Evolutionary conservation across 2,329 filamentous ascomycete species (phyloP), one percentile per base, ranked within the genome.

Genomic region (Pseudocercospora ulei): DNA sequence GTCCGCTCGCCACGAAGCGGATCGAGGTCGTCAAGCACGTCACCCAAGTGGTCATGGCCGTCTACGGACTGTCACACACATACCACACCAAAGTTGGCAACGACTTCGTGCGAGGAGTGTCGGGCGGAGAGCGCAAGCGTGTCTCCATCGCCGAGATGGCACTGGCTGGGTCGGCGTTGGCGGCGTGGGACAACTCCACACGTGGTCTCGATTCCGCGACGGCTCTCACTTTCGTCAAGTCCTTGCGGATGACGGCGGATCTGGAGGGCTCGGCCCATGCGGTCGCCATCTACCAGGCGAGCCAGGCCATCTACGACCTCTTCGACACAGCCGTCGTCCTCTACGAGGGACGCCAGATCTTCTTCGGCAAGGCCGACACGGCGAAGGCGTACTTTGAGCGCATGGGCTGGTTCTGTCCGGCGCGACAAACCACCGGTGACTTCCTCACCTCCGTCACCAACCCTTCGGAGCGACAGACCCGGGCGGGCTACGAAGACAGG

Each of bases 21-120:
- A 12, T 3, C 23, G 30, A 33, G 30, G n/a, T n/a, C n/a, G 30
- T 33, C 18, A 35, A 30, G 7, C 77, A 81, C 9, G 88, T 88
- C 66, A 87, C 87, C 65, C 70, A 81, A 25, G 76, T 77, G 51
- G 76, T 92, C 41, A 67, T 87, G 44, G 71, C 75, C 11, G 74
- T 80, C 68, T 94, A 35, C 84, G 83, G 56, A 90, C 92, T 82
- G 92, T 94, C 69, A 90, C 85, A 94, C 60, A 92, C 85, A 0
- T 73, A 76, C 35, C 74, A 86, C 57, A 95, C 87, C 0, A 76
- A 88, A 18, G 84, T 94, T 16, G 87, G 87, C 5, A 81, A 90
- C 47, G 73, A 76, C 1, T 85, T 88, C 47, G 72, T 90, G 12
- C 78, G 82, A 35, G 86, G 85, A 58, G 71, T 92, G 0, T 65